Base-by-base conservation (phyloP, 2,329 filamentous ascomycete species). In the Penicillium sp. region DNA sequence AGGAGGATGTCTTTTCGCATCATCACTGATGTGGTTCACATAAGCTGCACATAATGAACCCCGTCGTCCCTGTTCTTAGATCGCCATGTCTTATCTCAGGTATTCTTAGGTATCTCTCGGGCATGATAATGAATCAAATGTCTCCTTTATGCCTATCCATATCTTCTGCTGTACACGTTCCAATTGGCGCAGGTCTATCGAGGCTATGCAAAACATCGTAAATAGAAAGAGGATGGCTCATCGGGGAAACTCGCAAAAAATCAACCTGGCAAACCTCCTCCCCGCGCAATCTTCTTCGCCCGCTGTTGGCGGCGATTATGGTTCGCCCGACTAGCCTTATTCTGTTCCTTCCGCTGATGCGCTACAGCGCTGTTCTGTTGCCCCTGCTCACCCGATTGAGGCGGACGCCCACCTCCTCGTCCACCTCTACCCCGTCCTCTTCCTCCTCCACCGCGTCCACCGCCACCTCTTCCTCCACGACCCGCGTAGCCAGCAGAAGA, bases 281-380 rank as follows among this genome's bases (percentile, higher is more conserved):
- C 85, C 62, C 84, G 78, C 2, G 85, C 84, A 78, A 88, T 84
- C 74, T 88, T 88, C 71, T 78, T 84, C 48, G 84, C 85, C 59
- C 85, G 76, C 68, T 85, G 83, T 71, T 96, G 90, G 52, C 92
- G 84, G 28, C 93, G 86, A 74, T 92, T 95, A 73, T 96, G 92
- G 72, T 96, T 96, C 35, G 91, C 92, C 61, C 89, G 82, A 22
- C 89, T 90, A 2, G 88, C 84, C 75, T 96, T 96, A 67, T 88
- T 90, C 28, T 90, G 87, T 71, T 96, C 93, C 73, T 96, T 96
- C 63, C 85, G 84, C 68, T 88, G 84, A 65, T 92, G 83, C 10
- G 90, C 88, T 55, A 81, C 78, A 65, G 92, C 87, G 0, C 90
- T 92, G n/a, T 83, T 84, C 67, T 86, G 86, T 10, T 83, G 57